Percentiles rank a stretch among this genome's conserved stretches.
Conservation (phyloP, 176 grass and related monocot species). For the Lolium multiflorum region DNA sequence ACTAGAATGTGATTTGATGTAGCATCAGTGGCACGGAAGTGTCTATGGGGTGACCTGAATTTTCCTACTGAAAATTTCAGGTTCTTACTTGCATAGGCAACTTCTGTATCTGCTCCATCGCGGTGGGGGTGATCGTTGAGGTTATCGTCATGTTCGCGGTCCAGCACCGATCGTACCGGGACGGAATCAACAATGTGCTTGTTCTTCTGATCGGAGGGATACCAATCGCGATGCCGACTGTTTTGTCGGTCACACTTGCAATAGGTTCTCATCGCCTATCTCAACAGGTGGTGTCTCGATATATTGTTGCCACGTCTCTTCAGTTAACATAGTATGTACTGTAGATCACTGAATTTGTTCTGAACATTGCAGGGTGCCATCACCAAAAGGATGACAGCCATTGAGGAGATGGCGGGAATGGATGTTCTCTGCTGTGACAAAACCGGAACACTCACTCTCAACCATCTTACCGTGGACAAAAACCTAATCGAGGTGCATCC, state of each 20-base stretch:
- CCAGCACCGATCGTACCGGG: slow-evolving; percentile 73
- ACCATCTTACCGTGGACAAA: slow-evolving; percentile 81
- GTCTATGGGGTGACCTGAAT: not conserved
- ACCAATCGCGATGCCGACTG: slow-evolving; percentile 86
- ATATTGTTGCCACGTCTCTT: slow-evolving; percentile 12
- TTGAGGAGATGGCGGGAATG: slow-evolving; percentile 92
- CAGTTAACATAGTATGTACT: not conserved
- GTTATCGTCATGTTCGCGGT: slow-evolving; percentile 88
- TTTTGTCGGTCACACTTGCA: slow-evolving; percentile 87
- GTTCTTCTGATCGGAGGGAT: slow-evolving; percentile 93
- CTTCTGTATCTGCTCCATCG: slow-evolving; percentile 91
- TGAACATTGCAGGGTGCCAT: slow-evolving; percentile 72
- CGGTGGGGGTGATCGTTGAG: slow-evolving; percentile 68
- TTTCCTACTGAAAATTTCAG: slow-evolving; percentile 48
- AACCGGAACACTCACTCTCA: slow-evolving; percentile 88
- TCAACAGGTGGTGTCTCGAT: slow-evolving; percentile 63
- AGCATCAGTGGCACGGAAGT: not conserved
- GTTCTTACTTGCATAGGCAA: slow-evolving; percentile 89
- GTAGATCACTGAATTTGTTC: not conserved
- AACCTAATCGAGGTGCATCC: slow-evolving; percentile 57
- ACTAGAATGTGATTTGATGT: not conserved
- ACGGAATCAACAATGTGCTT: slow-evolving; percentile 87
- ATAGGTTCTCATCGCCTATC: slow-evolving; percentile 83
- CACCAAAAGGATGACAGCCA: slow-evolving; percentile 90
- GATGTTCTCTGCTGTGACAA: slow-evolving; percentile 95